A percentile compares a stretch with the other conserved stretches of the same genome.
Conservation (phyloP, 352 stramenopile genomes). For the Globisporangium heterothallicum region DNA sequence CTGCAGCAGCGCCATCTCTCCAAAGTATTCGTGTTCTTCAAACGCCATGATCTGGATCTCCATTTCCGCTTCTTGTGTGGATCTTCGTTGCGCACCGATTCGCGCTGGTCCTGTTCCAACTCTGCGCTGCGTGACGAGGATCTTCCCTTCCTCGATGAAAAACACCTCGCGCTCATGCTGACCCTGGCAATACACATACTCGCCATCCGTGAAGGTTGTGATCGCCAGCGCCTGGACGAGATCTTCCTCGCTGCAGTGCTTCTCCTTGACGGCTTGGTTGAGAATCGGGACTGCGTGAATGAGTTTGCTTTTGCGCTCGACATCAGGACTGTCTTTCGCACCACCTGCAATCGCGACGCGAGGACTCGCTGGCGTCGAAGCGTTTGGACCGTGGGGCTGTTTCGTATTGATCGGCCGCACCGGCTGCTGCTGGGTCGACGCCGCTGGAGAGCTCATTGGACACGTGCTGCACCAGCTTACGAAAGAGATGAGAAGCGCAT, state of each 20-base stretch:
- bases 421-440: background rate
- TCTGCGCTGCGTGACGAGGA: constrained; percentile 58
- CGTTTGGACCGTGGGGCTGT: background rate
- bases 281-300: constrained; percentile 50
- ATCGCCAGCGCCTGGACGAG: constrained; percentile 31
- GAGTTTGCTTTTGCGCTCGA: constrained; percentile 44
- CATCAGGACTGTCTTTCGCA: background rate
- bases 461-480: background rate
- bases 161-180: constrained; percentile 47
- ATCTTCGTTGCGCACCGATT: constrained; percentile 23
- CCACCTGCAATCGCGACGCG: constrained; percentile 1
- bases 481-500: no score
- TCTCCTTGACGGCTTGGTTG: constrained; percentile 32
- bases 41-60: constrained; percentile 52
- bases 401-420: constrained; percentile 1
- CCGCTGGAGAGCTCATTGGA: constrained; percentile 3
- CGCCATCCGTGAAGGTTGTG: constrained; percentile 35
- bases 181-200: constrained; percentile 66
- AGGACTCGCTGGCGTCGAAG: background rate
- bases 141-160: constrained; percentile 69
- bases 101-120: constrained; percentile 4
- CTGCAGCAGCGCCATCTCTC: constrained; percentile 46
- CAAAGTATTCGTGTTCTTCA: constrained; percentile 63
- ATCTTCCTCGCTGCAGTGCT: constrained; percentile 37
- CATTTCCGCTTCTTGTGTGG: constrained; percentile 38